Conservation (phyloP, 768 basidiomycete species). For the Mycena pura region DNA sequence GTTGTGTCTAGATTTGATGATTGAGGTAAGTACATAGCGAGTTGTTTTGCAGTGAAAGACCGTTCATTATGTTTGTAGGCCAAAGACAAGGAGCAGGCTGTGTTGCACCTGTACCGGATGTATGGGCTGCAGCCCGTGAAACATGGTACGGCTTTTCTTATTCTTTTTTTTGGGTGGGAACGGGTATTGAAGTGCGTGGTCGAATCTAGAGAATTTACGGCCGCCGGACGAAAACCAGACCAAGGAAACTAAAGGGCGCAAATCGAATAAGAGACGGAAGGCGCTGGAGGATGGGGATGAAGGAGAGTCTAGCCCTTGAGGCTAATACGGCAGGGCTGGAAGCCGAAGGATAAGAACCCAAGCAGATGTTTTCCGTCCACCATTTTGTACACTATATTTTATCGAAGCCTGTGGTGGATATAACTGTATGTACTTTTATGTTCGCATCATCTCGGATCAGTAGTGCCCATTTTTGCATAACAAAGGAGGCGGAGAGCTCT, state of each 20-base stretch:
- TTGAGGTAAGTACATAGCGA: conserved; percentile 63
- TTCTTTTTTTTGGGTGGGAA: too few relatives aligned
- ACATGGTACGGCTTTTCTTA: conserved; percentile 45
- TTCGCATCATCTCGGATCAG: too few relatives aligned
- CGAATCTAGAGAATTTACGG: conserved; percentile 44
- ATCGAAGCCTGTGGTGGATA: too few relatives aligned
- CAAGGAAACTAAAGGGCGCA: conserved; percentile 53
- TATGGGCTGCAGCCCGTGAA: conserved; percentile 75
- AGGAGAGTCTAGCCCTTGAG: too few relatives aligned
- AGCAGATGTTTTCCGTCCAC: too few relatives aligned
- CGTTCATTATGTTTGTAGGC: conserved; percentile 46
- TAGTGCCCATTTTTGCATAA: too few relatives aligned
- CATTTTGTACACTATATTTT: too few relatives aligned
- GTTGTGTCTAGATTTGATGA: conserved; percentile 73
- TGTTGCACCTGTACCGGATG: conserved; percentile 81
- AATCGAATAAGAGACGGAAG: conserved; percentile 45
- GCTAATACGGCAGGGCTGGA: too few relatives aligned
- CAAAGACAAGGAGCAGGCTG: conserved; percentile 94
- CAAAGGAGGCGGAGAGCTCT: too few relatives aligned
- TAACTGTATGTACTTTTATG: too few relatives aligned
- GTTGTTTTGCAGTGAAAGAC: background rate
- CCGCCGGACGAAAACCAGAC: conserved; percentile 49
- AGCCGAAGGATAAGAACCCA: too few relatives aligned
- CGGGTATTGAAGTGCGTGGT: too few relatives aligned
- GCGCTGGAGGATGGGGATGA: conserved; percentile 23